phyloP scores from a whole-genome alignment of 495 filamentous ascomycete genomes.

The Talaromyces liani region DNA sequence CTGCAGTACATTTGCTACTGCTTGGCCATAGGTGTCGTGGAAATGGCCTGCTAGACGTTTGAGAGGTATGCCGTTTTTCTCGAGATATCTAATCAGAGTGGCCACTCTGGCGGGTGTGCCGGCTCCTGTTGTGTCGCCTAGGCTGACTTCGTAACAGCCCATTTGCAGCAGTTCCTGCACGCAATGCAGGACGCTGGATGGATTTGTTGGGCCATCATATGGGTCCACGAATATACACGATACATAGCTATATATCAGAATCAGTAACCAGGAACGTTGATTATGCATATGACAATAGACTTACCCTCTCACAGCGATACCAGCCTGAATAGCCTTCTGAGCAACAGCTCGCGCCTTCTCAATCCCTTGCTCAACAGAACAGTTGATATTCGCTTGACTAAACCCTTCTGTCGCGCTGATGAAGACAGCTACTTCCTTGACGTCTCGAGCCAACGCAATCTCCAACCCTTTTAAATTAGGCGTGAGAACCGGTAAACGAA shows the following conservation, averaged over 20 bases:
- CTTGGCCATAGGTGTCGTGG: conserved; percentile 41
- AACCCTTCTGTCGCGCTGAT: conserved; percentile 36
- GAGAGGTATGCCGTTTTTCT: conserved; percentile 18
- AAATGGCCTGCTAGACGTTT: conserved; percentile 34
- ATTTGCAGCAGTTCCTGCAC: conserved; percentile 23
- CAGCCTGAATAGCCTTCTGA: conserved; percentile 11
- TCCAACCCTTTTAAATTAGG: conserved; percentile 37
- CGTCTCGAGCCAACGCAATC: conserved; percentile 20
- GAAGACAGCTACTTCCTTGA: conserved; percentile 35
- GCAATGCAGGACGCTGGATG: conserved; percentile 24
- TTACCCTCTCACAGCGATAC: conserved; percentile 32
- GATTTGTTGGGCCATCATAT: conserved; percentile 26
- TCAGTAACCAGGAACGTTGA: not conserved
- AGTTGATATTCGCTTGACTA: conserved; percentile 38
- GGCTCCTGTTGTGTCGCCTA: conserved; percentile 36
- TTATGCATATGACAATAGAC: not conserved
- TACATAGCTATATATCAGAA: conserved; percentile 24
- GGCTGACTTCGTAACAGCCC: conserved; percentile 38
- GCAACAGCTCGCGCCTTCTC: conserved; percentile 20
- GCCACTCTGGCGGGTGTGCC: conserved; percentile 26
- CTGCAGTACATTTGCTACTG: conserved; percentile 34
- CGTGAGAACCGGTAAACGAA: conserved; percentile 30
- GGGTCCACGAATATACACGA: conserved; percentile 39
- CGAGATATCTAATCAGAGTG: conserved; percentile 22
- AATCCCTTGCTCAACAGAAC: conserved; percentile 26